phyloP scores from a whole-genome alignment of 2,329 filamentous ascomycete genomes.

The Elsinoe australis region DNA sequence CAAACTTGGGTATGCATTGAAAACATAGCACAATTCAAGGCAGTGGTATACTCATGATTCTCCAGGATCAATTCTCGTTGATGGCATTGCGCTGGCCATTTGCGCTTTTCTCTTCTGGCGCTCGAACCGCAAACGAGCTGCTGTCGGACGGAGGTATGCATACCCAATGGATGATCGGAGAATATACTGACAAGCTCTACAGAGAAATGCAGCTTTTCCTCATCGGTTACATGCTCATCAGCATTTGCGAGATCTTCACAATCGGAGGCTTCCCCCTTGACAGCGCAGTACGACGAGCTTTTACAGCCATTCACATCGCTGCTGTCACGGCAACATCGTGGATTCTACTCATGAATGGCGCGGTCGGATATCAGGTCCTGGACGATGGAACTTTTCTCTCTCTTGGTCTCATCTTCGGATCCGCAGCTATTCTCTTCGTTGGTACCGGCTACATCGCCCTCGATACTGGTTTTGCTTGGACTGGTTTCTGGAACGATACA shows the following conservation, averaged over 20 bases:
- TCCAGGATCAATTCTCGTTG: slow-evolving; percentile 77
- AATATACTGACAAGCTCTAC: slow-evolving; percentile 18
- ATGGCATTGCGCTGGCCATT: slow-evolving; percentile 64
- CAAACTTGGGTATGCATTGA: slow-evolving; percentile 64
- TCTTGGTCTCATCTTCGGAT: slow-evolving; percentile 63
- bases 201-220: slow-evolving; percentile 98
- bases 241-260: slow-evolving; percentile 94
- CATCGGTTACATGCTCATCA: slow-evolving; percentile 72
- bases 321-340: slow-evolving; percentile 81
- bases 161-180: not conserved
- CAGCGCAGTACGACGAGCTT: slow-evolving; percentile 64
- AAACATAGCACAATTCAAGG: too few relatives aligned
- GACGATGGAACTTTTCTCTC: slow-evolving; percentile 89
- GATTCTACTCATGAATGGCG: slow-evolving; percentile 89
- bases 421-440: slow-evolving; percentile 65
- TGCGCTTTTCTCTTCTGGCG: slow-evolving; percentile 63
- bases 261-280: slow-evolving; percentile 79
- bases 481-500: slow-evolving; percentile 63
- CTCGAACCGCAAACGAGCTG: slow-evolving; percentile 84
- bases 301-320: slow-evolving; percentile 83
- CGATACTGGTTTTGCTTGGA: slow-evolving; percentile 84
- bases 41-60: slow-evolving; percentile 21
- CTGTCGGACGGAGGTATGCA: slow-evolving; percentile 78
- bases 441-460: slow-evolving; percentile 94
- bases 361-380: slow-evolving; percentile 86